Evolutionary conservation across 495 filamentous ascomycete genomes (phyloP).

Genomic region (Pyrenopolyporus hunteri): DNA sequence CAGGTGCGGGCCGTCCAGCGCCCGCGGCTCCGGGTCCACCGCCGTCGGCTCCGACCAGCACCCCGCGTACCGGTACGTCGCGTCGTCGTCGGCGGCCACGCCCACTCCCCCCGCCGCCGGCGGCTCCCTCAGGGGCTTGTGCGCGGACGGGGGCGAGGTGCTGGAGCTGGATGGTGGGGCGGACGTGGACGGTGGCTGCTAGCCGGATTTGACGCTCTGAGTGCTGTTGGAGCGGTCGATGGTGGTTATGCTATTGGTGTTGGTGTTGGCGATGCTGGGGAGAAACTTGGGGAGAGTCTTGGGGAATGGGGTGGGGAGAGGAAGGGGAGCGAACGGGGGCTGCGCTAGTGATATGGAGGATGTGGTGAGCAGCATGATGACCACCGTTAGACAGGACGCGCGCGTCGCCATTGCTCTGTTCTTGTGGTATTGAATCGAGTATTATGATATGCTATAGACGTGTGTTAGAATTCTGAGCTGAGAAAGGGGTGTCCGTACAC

Average conservation of each 20-base stretch:
- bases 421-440: neutral
- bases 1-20: constrained; percentile 48
- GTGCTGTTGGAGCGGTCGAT: no score
- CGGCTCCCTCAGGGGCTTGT: no score
- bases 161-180: no score
- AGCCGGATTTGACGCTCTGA: no score
- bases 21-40: constrained; percentile 37
- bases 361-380: constrained; percentile 9
- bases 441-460: neutral
- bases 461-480: neutral
- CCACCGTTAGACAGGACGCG: neutral
- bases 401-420: constrained; percentile 17
- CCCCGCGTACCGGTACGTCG: constrained; percentile 49
- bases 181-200: no score
- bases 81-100: constrained; percentile 33
- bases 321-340: neutral
- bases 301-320: no score
- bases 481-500: neutral
- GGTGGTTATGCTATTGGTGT: neutral
- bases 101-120: no score
- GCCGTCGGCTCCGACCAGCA: constrained; percentile 57
- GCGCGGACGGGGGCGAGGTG: no score
- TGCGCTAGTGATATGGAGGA: neutral
- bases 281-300: no score
- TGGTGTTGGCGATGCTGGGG: neutral